Base-by-base conservation (phyloP, 2,329 filamentous ascomycete species). In the Colletotrichum scovillei region DNA sequence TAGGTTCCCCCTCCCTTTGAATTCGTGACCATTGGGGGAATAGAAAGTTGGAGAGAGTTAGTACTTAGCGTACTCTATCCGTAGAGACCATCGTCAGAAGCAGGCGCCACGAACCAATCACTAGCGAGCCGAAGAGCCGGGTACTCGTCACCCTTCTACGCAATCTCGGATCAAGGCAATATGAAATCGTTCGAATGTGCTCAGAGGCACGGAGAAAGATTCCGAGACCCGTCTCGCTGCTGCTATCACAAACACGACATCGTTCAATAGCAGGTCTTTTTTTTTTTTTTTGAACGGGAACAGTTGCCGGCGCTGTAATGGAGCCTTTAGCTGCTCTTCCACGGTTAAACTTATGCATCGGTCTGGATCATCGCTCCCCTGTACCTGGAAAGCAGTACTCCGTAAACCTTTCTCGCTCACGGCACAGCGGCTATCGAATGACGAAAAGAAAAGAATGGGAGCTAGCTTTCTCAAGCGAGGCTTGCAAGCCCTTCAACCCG, bases 111-210 rank as follows among this genome's bases (percentile, higher is more conserved):
- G 59, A 46, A 22, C 59, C 59, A 49, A 62, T 30, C 46, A 30
- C 42, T n/a, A 24, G 28, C 60, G 46, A 26, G 68, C 68, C 68
- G 68, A 67, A 24, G 30, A 71, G 26, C 56, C 69, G 63, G 68
- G 35, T 12, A 60, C 57, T 55, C 53, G 42, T 42, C 35, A 70
- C 68, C 28, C 56, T 46, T 46, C 24, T 46, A 58, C 32, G 46
- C 68, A 67, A 71, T 62, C 26, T 71, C 56, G 38, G 56, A 32
- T 22, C 24, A 26, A 24, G 16, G 32, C 42, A 53, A 57, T 8
- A 12, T 16, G 19, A 19, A 49, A 49, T 26, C 35, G 19, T 49
- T 42, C 14, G 7, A n/a, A 26, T 35, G 58, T 30, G 59, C 26
- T 67, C 42, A 8, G 16, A 30, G 35, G 22, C 22, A 60, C 53